Evolutionary conservation across 73 alveolate genomes (phyloP), one percentile per base, ranked within the genome.

Genomic region (Paramecium sexaurelia): DNA sequence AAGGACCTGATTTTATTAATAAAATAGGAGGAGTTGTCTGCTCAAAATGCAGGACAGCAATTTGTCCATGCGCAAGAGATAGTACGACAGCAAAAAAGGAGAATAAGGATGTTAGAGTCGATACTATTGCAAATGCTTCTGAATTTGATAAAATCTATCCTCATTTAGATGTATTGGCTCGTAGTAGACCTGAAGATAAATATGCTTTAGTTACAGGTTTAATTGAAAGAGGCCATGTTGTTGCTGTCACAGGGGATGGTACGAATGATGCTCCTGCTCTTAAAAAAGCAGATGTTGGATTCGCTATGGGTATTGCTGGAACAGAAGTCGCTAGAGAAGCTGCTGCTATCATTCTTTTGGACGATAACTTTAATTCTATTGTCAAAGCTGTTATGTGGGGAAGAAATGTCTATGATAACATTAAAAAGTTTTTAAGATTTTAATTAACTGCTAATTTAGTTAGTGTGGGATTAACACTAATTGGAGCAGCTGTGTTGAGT

Each of bases 201-300:
- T 96, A 98, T 87, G 95, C 97, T 55, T 95, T 98, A 20, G 99
- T 98, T 6, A 94, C 96, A 43, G 99, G 99, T 56, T 96, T 98
- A 35, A 96, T 96, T 91, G 97, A 96, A 35, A 83, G 95, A 92
- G 99, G 99, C 0, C 95, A 95, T 73, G 98, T 97, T 13, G 99
- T 98, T 7, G 99, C 99, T 45, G 99, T 98, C 67, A 98, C 99
- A 27, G 99, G 99, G 10, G 99, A 98, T 83, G 99, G 99, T 15
- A 97, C 99, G 6, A 98, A 96, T 94, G 99, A 98, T 94, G 99
- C 99, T 9, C 99, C 99, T 19, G 99, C 99, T 33, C 83, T 98
- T 55, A 97, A 94, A 55, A 95, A 96, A 85, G 97, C 99, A 27
- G 99, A 98, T 95, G 98, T 98, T 29, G 99, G 99, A 13, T 95